These are phyloP conservation scores for Panus rudis DNA, from an alignment of 768 basidiomycete species.

Conservation along the genomic window DNA sequence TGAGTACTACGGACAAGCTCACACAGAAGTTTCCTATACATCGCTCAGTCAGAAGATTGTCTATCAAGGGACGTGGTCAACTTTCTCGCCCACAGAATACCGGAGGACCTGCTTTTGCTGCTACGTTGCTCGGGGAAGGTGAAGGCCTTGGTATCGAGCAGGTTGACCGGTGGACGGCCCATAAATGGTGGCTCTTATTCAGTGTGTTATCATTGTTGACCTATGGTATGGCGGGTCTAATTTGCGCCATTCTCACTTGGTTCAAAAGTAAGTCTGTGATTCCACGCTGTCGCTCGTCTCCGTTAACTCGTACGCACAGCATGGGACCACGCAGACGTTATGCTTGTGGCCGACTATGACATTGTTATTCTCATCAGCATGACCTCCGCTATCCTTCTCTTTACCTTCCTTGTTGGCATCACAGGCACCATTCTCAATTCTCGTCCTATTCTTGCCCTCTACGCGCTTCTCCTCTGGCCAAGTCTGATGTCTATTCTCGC, in stretches of 20 bases:
- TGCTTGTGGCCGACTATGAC: slow-evolving; percentile 53
- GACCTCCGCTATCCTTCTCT: slow-evolving; percentile 46
- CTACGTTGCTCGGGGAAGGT: slow-evolving; percentile 28
- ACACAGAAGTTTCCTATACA: slow-evolving; percentile 48
- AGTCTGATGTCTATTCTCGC: slow-evolving; percentile 47
- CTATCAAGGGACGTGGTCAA: slow-evolving; percentile 2
- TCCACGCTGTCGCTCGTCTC: background rate
- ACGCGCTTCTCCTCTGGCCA: slow-evolving; percentile 64
- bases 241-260: slow-evolving; percentile 52
- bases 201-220: slow-evolving; percentile 48
- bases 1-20: slow-evolving; percentile 30
- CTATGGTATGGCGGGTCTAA: slow-evolving; percentile 46
- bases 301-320: slow-evolving; percentile 28
- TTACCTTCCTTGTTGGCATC: slow-evolving; percentile 54
- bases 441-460: slow-evolving; percentile 58
- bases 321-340: slow-evolving; percentile 56
- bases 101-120: slow-evolving; percentile 10
- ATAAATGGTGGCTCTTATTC: slow-evolving; percentile 54
- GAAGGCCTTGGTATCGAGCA: slow-evolving; percentile 32
- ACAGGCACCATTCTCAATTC: slow-evolving; percentile 59
- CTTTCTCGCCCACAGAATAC: too few species aligned
- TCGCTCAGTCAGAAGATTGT: slow-evolving; percentile 13
- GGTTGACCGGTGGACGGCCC: slow-evolving; percentile 47
- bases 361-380: slow-evolving; percentile 50
- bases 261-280: slow-evolving; percentile 37